Percentiles rank a stretch among this genome's conserved stretches.
phyloP scores from a whole-genome alignment of 169 alveolate genomes.

The Cystoisospora suis region DNA sequence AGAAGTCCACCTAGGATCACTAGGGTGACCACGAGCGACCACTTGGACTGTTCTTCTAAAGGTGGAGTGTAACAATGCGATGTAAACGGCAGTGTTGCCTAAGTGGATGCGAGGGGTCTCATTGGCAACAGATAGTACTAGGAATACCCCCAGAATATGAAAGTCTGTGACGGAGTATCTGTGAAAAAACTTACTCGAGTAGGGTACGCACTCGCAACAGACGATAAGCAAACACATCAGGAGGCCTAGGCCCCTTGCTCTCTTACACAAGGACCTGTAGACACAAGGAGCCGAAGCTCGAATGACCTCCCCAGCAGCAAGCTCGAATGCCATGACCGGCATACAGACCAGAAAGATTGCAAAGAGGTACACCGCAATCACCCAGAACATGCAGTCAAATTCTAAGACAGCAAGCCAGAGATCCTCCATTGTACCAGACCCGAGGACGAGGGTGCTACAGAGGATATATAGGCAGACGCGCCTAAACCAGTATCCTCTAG shows the following conservation, averaged over 20 bases:
- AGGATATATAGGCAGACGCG: background rate
- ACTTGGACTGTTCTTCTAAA: too few species aligned
- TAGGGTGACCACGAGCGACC: too few species aligned
- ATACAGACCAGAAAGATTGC: background rate
- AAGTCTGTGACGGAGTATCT: too few species aligned
- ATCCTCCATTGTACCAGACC: background rate
- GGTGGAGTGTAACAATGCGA: too few species aligned
- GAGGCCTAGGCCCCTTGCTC: constrained; percentile 23
- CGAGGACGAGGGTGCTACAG: background rate
- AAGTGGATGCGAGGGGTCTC: too few species aligned
- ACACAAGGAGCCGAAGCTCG: background rate
- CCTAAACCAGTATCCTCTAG: background rate
- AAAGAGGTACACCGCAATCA: background rate
- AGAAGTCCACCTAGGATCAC: too few species aligned
- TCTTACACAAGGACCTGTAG: background rate
- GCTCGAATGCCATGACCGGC: constrained; percentile 30
- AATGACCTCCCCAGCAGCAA: background rate
- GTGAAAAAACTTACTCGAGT: background rate
- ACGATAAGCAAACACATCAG: background rate
- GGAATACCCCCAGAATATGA: too few species aligned
- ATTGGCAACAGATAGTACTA: background rate
- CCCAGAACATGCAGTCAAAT: background rate
- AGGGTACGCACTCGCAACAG: background rate
- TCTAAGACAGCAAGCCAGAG: background rate
- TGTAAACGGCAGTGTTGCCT: too few species aligned